These are phyloP conservation scores for Morella rubra DNA, from an alignment of 306 rosid genomes.

Conservation along the genomic window DNA sequence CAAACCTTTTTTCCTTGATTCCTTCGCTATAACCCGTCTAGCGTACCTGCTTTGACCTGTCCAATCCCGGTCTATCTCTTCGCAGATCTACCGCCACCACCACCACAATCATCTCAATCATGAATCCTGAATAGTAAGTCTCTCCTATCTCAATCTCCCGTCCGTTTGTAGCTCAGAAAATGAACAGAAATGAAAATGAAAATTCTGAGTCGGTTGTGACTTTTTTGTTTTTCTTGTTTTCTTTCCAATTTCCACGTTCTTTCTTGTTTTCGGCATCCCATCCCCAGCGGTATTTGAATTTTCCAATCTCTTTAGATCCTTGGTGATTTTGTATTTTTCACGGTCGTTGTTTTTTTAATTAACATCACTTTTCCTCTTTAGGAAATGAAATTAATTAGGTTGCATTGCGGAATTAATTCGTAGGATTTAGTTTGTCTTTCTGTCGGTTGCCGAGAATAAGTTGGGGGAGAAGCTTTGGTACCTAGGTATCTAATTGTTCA, in stretches of 20 bases:
- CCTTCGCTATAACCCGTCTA: not conserved
- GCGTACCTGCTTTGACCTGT: constrained; percentile 25
- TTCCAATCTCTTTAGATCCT: constrained; percentile 20
- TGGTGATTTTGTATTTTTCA: constrained; percentile 6
- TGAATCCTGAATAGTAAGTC: constrained; percentile 58
- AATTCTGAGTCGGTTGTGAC: not conserved
- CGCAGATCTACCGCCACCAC: constrained; percentile 13
- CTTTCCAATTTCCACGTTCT: not conserved
- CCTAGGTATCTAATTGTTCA: not conserved
- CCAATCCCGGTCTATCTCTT: constrained; percentile 34
- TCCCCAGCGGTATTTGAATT: not conserved
- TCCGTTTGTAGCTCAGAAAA: not conserved
- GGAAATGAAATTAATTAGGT: not conserved
- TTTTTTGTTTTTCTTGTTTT: not conserved
- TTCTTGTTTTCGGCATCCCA: not conserved
- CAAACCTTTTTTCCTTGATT: not conserved
- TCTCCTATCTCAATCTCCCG: constrained; percentile 19
- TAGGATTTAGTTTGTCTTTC: not conserved
- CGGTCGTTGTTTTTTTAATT: not conserved
- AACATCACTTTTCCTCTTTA: not conserved
- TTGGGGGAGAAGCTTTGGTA: not conserved
- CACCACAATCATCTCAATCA: constrained; percentile 14
- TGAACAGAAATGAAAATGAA: not conserved
- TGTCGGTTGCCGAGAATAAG: not conserved
- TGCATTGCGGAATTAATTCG: not conserved